A percentile compares a stretch with the other conserved stretches of the same genome.
Conservation (phyloP, 2,329 filamentous ascomycete species). For the Aureobasidium sp. region DNA sequence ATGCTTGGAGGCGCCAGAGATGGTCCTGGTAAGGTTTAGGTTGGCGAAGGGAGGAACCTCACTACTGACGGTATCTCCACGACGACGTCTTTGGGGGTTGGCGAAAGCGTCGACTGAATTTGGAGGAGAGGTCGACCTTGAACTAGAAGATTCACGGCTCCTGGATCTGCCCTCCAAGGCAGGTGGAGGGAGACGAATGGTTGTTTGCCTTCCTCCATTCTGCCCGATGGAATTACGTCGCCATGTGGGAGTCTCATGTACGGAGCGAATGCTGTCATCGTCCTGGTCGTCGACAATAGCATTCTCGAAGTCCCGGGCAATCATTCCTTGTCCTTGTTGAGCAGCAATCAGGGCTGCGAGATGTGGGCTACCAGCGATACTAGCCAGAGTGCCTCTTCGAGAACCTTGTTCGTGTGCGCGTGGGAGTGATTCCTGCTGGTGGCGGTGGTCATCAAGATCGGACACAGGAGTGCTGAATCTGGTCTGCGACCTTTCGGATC, state of each 20-base stretch:
- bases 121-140: conserved; percentile 74
- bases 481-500: conserved; percentile 60
- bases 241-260: conserved; percentile 40
- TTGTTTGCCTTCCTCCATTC: conserved; percentile 36
- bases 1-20: conserved; percentile 61
- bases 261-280: conserved; percentile 26
- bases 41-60: conserved; percentile 44
- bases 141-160: conserved; percentile 36
- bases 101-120: conserved; percentile 98
- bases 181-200: conserved; percentile 30
- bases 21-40: conserved; percentile 59
- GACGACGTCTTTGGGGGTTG: conserved; percentile 76
- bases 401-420: conserved; percentile 40
- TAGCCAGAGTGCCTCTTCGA: conserved; percentile 68
- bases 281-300: conserved; percentile 80
- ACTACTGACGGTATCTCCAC: conserved; percentile 61
- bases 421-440: conserved; percentile 56
- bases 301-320: conserved; percentile 75
- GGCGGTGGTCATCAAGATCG: conserved; percentile 81
- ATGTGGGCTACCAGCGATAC: conserved; percentile 45
- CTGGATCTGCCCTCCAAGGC: neutral
- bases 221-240: conserved; percentile 24
- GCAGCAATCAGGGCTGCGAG: conserved; percentile 40
- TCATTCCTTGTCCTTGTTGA: conserved; percentile 33
- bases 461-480: conserved; percentile 68